Base-by-base conservation (phyloP, 1,139 yeast species). In the Kodamaea alishanica region DNA sequence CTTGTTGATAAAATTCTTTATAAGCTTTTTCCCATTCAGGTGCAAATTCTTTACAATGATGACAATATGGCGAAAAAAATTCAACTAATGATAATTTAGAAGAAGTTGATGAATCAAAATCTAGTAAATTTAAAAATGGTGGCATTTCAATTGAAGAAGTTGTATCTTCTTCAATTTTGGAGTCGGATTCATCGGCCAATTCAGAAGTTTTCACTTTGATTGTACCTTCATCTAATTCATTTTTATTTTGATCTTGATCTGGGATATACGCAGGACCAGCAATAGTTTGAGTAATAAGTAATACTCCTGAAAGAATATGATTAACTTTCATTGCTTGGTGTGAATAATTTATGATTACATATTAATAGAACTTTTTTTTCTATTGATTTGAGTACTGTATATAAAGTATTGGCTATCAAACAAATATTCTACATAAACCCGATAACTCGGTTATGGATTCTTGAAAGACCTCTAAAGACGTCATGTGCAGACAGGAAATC, bases 31-130 rank as follows among this genome's bases (percentile, higher is more conserved):
- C 48, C 62, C 62, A 56, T 8, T 42, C 43, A 2, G 61, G 60
- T 2, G 81, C 84, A 43, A 84, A 63, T 8, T 63, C 65, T 47
- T 68, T 74, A 61, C 95, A 84, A 56, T 84, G 92, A n/a, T 60
- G 54, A 54, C 94, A 84, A 51, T 76, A 77, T 0, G 48, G 61
- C 38, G 60, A 55, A 39, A 44, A 58, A 45, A 56, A 58, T 48
- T 58, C 63, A 30, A 58, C 58, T 26, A 58, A 48, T 37, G 84
- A 77, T 24, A 81, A 58, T 9, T 77, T 77, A 8, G 63, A 55
- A 11, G 71, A 52, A 3, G 81, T 57, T 6, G 58, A 55, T 11
- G 53, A 45, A 46, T 78, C 78, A 48, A 82, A 82, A 26, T 59
- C 63, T 2, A 51, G 60, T 12, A 49, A 36, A 6, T 56, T 62